Evolutionary conservation across 768 basidiomycete genomes (phyloP).

Genomic region (Pleurotus tuoliensis): DNA sequence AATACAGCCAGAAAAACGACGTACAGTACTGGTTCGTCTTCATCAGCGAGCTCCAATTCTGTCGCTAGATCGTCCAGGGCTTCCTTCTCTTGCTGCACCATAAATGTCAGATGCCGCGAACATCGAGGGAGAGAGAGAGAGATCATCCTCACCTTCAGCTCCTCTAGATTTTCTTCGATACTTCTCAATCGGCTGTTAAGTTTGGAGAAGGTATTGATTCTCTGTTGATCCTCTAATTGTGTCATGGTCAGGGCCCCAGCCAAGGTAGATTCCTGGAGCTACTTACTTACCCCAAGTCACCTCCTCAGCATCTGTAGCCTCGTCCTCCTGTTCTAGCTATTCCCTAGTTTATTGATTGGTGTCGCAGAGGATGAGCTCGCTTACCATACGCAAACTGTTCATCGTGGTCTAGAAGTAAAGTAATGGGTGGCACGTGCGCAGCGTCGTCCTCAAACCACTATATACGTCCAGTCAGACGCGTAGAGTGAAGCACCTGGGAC

Average conservation of each 20-base stretch:
- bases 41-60: constrained; percentile 88
- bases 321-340: constrained; percentile 74
- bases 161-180: constrained; percentile 68
- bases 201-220: constrained; percentile 90
- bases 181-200: constrained; percentile 74
- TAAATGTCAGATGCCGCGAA: no score
- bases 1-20: constrained; percentile 19
- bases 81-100: constrained; percentile 84
- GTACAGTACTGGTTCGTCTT: constrained; percentile 75
- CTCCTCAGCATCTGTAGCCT: constrained; percentile 68
- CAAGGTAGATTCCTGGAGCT: constrained; percentile 6
- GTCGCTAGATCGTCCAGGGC: constrained; percentile 84
- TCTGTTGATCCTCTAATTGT: constrained; percentile 73
- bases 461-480: no score
- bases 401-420: constrained; percentile 10
- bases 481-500: no score
- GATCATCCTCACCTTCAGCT: constrained; percentile 57
- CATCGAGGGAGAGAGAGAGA: not conserved
- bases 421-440: not conserved
- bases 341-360: constrained; percentile 2
- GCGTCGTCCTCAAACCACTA: not conserved
- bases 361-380: constrained; percentile 10
- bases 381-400: constrained; percentile 58
- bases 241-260: not conserved
- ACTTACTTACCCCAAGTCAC: constrained; percentile 77